Evolutionary conservation across 176 grass and related monocot genomes (phyloP), one percentile per base, ranked within the genome.

Genomic region (Oropetium thomaeum): DNA sequence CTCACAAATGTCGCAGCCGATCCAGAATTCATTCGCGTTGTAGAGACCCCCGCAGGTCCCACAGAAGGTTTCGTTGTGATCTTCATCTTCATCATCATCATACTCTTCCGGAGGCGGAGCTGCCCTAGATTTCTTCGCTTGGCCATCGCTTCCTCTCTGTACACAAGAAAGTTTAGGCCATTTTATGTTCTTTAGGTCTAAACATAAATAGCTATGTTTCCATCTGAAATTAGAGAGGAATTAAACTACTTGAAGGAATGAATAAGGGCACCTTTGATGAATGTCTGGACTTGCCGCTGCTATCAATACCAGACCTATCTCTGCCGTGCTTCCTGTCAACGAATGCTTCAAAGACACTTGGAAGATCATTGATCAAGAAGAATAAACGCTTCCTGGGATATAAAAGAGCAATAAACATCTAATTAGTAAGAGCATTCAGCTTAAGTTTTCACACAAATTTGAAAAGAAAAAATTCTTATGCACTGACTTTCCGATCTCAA

Each of bases 1-100:
- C 75, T 93, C 90, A 23, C 90, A 93, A 7, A 89, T 83, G 79
- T 93, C 90, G 31, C 90, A 93, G 31, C 84, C 87, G 1, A 93
- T 93, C 90, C 90, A 93, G 73, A 93, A 93, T 76, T 93, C 90
- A 1, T 47, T 83, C 0, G 79, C 27, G 1, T 81, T 93, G 71
- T 93, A 93, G 30, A 74, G 74, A 17, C 84, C 84, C 0, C 84
- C 41, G 2, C 90, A 93, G 17, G 52, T 63, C 17, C 90, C 90
- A 4, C 90, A 90, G 3, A 90, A 82, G 27, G 90, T 93, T 52
- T 93, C 84, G 2, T n/a, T 93, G 69, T 85, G 87, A 25, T 93
- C 90, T 32, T 93, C 90, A 0, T 82, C 80, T 0, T 79, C 90
- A 0, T 89, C 84, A 0, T 78, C 79, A 0, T 86, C 65, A 1